These are phyloP conservation scores for Catharanthus roseus DNA, from an alignment of 257 asterid genomes.

Conservation along the genomic window DNA sequence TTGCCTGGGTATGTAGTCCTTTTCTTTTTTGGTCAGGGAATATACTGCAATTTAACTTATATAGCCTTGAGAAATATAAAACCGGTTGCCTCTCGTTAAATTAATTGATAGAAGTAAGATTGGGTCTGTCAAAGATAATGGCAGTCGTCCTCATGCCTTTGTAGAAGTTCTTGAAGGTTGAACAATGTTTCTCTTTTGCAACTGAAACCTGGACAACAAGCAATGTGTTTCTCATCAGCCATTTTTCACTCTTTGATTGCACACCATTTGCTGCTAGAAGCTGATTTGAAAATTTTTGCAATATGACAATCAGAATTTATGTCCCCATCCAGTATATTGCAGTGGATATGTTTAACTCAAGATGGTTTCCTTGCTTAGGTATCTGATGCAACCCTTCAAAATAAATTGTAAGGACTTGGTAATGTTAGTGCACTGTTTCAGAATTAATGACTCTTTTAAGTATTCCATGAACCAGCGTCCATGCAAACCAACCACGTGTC, in stretches of 20 bases:
- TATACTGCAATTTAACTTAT: neutral
- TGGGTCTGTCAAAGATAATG: no score
- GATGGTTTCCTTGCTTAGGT: neutral
- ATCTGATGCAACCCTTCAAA: neutral
- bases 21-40: neutral
- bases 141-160: neutral
- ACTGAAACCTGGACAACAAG: neutral
- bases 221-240: neutral
- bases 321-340: neutral
- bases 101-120: neutral
- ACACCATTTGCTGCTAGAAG: neutral
- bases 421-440: neutral
- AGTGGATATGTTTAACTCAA: neutral
- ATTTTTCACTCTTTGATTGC: neutral
- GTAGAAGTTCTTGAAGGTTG: neutral
- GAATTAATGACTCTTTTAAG: neutral
- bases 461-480: no score
- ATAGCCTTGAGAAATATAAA: neutral
- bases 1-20: slow-evolving; percentile 68
- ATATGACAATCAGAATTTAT: neutral
- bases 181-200: neutral
- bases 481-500: neutral
- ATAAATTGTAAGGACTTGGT: neutral
- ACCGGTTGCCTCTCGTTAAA: neutral
- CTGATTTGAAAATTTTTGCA: neutral